Conservation (phyloP, 2,329 filamentous ascomycete species). For the Fusarium sp. region DNA sequence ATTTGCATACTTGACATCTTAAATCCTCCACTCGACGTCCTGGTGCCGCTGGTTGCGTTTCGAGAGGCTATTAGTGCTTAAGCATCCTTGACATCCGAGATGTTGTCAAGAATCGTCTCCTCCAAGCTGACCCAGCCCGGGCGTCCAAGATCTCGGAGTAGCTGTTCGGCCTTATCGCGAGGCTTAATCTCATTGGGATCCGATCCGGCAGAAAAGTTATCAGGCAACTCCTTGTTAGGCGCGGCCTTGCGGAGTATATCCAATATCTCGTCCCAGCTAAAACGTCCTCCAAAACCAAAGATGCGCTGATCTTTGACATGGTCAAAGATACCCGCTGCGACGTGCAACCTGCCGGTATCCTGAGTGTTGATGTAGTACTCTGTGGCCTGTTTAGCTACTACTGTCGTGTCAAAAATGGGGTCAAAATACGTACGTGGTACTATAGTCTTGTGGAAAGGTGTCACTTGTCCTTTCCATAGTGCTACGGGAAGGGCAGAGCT, state of each 20-base stretch:
- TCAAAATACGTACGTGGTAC: slow-evolving; percentile 13
- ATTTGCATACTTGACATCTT: too few relatives aligned
- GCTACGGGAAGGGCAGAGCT: slow-evolving; percentile 39
- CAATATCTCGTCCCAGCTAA: slow-evolving; percentile 62
- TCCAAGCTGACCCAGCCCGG: slow-evolving; percentile 36
- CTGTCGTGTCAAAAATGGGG: accelerated
- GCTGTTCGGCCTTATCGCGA: slow-evolving; percentile 30
- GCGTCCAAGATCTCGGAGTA: slow-evolving; percentile 18
- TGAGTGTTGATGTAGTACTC: slow-evolving; percentile 63
- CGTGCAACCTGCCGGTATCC: slow-evolving; percentile 66
- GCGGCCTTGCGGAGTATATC: slow-evolving; percentile 45
- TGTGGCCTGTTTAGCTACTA: slow-evolving; percentile 34
- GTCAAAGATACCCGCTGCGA: slow-evolving; percentile 64
- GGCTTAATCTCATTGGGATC: slow-evolving; percentile 27
- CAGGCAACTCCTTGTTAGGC: slow-evolving; percentile 39
- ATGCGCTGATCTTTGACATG: slow-evolving; percentile 65
- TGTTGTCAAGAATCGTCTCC: slow-evolving; percentile 1
- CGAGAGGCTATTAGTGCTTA: too few relatives aligned
- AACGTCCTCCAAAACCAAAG: slow-evolving; percentile 66
- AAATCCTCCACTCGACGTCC: too few relatives aligned
- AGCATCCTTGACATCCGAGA: too few relatives aligned
- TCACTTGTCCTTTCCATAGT: slow-evolving; percentile 43
- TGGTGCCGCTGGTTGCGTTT: too few relatives aligned
- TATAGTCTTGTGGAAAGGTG: background rate
- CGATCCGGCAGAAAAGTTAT: slow-evolving; percentile 43